phyloP scores from a whole-genome alignment of 805 yeast genomes.

The Candida yuanshanica region DNA sequence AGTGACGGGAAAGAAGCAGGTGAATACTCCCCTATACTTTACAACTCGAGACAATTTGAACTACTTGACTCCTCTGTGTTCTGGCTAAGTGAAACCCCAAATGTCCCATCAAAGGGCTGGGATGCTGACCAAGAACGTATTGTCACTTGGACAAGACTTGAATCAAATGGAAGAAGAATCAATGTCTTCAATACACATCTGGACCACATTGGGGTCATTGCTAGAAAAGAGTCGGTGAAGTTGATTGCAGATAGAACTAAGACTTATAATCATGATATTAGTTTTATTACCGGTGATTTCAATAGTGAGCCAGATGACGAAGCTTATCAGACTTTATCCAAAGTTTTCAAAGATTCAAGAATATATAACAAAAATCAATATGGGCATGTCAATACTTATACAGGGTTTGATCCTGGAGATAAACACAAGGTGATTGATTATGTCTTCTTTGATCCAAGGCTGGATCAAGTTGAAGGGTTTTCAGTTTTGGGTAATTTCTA shows the following conservation, averaged over 20 bases:
- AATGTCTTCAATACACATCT: conserved; percentile 43
- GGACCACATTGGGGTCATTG: conserved; percentile 41
- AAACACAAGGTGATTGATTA: conserved; percentile 29
- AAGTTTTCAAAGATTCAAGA: conserved; percentile 34
- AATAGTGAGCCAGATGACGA: conserved; percentile 43
- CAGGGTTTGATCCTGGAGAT: conserved; percentile 38
- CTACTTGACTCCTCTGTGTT: conserved; percentile 36
- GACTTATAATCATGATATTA: conserved; percentile 29
- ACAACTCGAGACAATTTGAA: conserved; percentile 31
- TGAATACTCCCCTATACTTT: conserved; percentile 47
- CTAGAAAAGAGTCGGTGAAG: conserved; percentile 41
- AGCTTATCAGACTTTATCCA: conserved; percentile 33
- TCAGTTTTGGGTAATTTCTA: conserved; percentile 35
- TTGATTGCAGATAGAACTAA: conserved; percentile 34
- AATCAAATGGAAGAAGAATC: conserved; percentile 18
- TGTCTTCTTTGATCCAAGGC: conserved; percentile 18
- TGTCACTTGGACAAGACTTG: conserved; percentile 30
- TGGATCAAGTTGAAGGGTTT: conserved; percentile 19
- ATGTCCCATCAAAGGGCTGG: conserved; percentile 46
- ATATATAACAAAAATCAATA: conserved; percentile 27
- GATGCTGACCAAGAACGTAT: conserved; percentile 40
- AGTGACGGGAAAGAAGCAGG: conserved; percentile 46
- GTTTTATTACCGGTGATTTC: conserved; percentile 51
- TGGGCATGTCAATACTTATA: conserved; percentile 41
- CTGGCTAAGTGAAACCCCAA: conserved; percentile 54